Conservation (phyloP, 1,139 yeast species). For the Protomyces pachydermus region DNA sequence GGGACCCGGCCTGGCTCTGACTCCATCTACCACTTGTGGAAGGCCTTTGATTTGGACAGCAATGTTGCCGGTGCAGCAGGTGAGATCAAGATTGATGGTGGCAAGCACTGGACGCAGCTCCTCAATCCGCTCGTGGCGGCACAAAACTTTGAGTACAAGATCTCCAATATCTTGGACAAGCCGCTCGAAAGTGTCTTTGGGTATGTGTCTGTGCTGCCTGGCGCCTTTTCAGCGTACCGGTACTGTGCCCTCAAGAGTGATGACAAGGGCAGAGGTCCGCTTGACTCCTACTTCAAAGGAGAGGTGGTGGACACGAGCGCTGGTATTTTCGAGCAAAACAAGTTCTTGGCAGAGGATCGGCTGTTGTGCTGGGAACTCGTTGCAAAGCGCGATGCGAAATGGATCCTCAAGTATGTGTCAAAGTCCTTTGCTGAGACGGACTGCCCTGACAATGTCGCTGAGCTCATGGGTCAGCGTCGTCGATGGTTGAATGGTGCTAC, state of each 20-base stretch:
- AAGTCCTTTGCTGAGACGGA: conserved; percentile 96
- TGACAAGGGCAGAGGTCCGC: conserved; percentile 56
- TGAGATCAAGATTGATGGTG: conserved; percentile 65
- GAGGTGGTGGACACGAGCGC: conserved; percentile 48
- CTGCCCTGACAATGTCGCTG: conserved; percentile 88
- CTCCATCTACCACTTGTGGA: conserved; percentile 82
- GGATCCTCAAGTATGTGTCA: conserved; percentile 90
- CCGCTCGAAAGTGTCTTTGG: conserved; percentile 89
- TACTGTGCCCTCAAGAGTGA: conserved; percentile 57
- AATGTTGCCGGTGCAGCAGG: conserved; percentile 95
- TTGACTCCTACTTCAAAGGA: conserved; percentile 85
- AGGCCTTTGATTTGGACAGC: conserved; percentile 76
- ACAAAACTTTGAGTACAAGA: conserved; percentile 87
- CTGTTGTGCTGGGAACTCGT: conserved; percentile 95
- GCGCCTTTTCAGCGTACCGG: conserved; percentile 88
- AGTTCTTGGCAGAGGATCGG: conserved; percentile 97
- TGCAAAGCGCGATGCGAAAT: conserved; percentile 75
- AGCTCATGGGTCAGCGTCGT: conserved; percentile 89
- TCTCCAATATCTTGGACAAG: conserved; percentile 85
- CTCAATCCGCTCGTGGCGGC: conserved; percentile 85
- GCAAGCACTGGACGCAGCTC: conserved; percentile 58
- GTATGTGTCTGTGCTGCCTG: conserved; percentile 82
- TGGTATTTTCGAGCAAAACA: conserved; percentile 76
- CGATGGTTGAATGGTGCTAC: conserved; percentile 99
- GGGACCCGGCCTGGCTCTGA: conserved; percentile 90